Evolutionary conservation across 495 filamentous ascomycete species (phyloP), one percentile per base, ranked within the genome.

Genomic region (Lasiosphaeris hirsuta): DNA sequence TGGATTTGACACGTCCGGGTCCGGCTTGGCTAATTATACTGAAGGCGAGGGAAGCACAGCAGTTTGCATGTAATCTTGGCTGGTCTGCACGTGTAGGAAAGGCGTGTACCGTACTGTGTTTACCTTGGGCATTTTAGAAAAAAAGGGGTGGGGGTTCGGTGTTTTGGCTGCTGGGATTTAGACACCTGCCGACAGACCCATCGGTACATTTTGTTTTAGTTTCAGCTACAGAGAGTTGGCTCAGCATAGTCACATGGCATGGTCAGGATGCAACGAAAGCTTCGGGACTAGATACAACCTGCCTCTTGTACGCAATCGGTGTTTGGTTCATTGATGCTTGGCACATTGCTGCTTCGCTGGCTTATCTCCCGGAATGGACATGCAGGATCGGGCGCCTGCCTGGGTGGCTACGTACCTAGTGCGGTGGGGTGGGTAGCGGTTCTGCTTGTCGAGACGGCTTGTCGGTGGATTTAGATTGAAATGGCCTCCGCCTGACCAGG

Each of bases 31-130:
- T 59, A 49, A 54, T 17, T 10, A 0, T 11, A 11, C n/a, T 36
- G n/a, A 18, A 63, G 60, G 60, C 14, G 58, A 61, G 36, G 62
- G 62, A 34, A 55, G 58, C 6, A 56, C 41, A 4, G 48, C 58
- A 8, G 44, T 56, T 41, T 63, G 61, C 43, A 57, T 63, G 48
- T 63, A 54, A 59, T 23, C 10, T 23, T 41, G 15, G 43, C 43
- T 46, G 43, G 43, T 7, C 15, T 15, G 10, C 43, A 46, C 17
- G 43, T 17, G 14, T 17, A 15, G 14, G 43, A 46, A 46, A 17
- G 17, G 43, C 17, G 10, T n/a, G 7, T 30, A 5, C 30, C 19
- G 43, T 23, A 19, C 43, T 30, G 23, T 30, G 23, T 30, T 30
- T 30, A 30, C 23, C 23, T 30, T 30, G 23, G 23, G 23, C 23